Base-by-base conservation (phyloP, 306 rosid genomes). In the Luffa aegyptiaca region DNA sequence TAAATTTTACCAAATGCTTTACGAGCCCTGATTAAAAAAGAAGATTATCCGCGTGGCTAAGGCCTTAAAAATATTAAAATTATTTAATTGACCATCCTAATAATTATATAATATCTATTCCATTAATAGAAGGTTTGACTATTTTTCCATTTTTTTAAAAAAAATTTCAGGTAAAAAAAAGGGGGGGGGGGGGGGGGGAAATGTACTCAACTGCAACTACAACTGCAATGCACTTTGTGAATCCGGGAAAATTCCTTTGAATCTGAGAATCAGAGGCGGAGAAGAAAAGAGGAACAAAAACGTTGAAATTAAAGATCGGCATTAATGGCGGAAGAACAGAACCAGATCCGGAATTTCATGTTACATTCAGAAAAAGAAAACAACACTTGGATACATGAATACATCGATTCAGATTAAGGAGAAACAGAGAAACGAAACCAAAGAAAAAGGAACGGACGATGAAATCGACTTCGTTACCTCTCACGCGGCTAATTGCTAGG, bases 381-480 rank as follows among this genome's bases (percentile, higher is more conserved):
- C 1, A 51, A 51, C 21, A 51, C 21, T 16, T 49, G 58, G 62
- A 74, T 69, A 62, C 68, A 62, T 62, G 42, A 62, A 62, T 72
- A 13, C 53, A 72, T 17, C 11, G 62, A 48, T 74, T 74, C 78
- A 74, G 62, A 74, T 49, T 51, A 31, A 16, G 44, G 13, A 46
- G 42, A 21, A 46, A 72, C 59, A 72, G 57, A 10, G 39, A 51
- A 51, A 31, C 4, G 41, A 48, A 48, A 31, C 5, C 11, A 45
- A 68, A n/a, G 17, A 8, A 72, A 21, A 46, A 72, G 56, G 58
- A 45, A 72, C 59, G 77, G 14, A 48, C 45, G 78, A 33, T 21
- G 16, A 33, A 14, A 74, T 49, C 62, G 61, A 51, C 20, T 74
- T 51, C 31, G 73, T 42, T 16, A 79, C 83, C 86, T 79, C 62